Evolutionary conservation across 257 asterid species (phyloP).

Genomic region (Solanum habrochaites): DNA sequence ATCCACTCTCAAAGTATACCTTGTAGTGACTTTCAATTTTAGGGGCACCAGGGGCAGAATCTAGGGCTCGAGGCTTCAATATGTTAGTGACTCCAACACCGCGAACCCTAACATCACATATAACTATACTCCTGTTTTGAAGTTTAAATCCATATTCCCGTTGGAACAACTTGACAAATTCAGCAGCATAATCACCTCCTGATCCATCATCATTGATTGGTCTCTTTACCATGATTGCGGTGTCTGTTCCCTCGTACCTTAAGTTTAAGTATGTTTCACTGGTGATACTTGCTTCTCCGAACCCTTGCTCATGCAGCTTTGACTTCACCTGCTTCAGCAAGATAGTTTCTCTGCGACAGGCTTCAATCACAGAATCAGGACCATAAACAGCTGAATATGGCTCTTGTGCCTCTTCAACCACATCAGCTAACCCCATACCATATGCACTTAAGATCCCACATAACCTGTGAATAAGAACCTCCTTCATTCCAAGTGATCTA

Average conservation of each 20-base stretch:
- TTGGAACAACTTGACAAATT: constrained; percentile 66
- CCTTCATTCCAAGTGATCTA: constrained; percentile 92
- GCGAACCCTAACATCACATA: constrained; percentile 91
- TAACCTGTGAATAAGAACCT: constrained; percentile 73
- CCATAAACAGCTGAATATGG: constrained; percentile 79
- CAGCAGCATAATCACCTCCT: constrained; percentile 65
- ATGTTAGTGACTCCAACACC: constrained; percentile 85
- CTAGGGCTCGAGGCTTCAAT: constrained; percentile 53
- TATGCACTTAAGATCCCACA: constrained; percentile 96
- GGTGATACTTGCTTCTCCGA: constrained; percentile 52
- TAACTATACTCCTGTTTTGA: constrained; percentile 61
- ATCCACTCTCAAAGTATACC: constrained; percentile 55
- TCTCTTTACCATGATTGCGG: constrained; percentile 81
- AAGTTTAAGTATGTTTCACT: constrained; percentile 74
- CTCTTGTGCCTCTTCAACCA: constrained; percentile 86
- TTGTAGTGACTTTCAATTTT: constrained; percentile 35
- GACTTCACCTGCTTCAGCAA: constrained; percentile 44
- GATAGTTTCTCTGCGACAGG: constrained; percentile 45
- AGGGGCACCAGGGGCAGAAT: constrained; percentile 28
- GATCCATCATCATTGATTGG: constrained; percentile 41
- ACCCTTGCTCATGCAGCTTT: constrained; percentile 72
- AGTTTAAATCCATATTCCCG: constrained; percentile 92
- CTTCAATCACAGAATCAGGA: constrained; percentile 61
- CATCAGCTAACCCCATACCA: constrained; percentile 99
- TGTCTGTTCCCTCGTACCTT: constrained; percentile 94